Conservation (phyloP, 2,329 filamentous ascomycete species). For the Claviceps pusilla region DNA sequence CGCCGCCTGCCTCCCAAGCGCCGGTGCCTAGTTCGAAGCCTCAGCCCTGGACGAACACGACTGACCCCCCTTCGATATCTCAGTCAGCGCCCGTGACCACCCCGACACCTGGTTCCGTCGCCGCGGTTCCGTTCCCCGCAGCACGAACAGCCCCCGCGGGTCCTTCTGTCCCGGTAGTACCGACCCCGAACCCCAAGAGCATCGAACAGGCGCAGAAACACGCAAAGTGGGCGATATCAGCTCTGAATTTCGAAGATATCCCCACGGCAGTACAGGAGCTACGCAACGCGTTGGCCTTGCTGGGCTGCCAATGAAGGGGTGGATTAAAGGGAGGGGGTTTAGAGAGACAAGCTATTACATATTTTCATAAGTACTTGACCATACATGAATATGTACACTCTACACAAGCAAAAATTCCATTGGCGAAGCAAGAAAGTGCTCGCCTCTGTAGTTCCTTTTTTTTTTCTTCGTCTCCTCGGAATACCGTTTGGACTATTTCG, state of each 20-base stretch:
- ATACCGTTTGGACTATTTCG: too few relatives aligned
- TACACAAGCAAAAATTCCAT: too few relatives aligned
- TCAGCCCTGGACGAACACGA: conserved; percentile 8
- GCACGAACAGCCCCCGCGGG: conserved; percentile 4
- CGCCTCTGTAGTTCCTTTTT: too few relatives aligned
- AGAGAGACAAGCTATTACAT: too few relatives aligned
- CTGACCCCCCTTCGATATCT: conserved; percentile 2
- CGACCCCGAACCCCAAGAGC: conserved; percentile 30
- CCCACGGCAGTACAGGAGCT: conserved; percentile 78
- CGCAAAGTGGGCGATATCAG: conserved; percentile 91
- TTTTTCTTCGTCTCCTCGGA: too few relatives aligned
- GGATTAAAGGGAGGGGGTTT: not conserved
- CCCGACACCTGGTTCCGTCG: not conserved
- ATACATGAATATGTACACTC: not conserved
- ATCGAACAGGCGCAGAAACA: conserved; percentile 82
- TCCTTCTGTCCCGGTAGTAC: conserved; percentile 1
- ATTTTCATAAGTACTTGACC: too few relatives aligned
- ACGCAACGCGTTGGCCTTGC: conserved; percentile 51
- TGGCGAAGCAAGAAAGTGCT: too few relatives aligned
- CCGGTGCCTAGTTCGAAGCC: conserved; percentile 1
- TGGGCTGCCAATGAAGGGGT: conserved; percentile 40
- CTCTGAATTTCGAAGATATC: conserved; percentile 91
- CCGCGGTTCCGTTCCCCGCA: conserved; percentile 5
- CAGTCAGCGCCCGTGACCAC: too few relatives aligned
- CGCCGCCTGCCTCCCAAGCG: conserved; percentile 6